Evolutionary conservation across 805 yeast genomes (phyloP).

Genomic region (Candida boidinii): DNA sequence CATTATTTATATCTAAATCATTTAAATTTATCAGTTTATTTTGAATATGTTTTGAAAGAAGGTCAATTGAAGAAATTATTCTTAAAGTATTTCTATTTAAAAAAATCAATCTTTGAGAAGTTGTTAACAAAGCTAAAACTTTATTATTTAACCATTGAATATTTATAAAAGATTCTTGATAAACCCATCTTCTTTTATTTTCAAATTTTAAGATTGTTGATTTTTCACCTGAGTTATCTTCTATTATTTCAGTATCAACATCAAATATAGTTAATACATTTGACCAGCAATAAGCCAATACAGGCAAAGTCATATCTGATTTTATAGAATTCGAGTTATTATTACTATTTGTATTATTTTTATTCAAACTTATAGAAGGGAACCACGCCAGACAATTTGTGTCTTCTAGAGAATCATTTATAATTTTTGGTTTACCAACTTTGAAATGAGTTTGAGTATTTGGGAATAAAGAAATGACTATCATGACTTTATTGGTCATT

Average conservation of each 20-base stretch:
- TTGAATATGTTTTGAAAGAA: conserved; percentile 30
- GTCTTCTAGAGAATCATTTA: conserved; percentile 20
- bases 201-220: conserved; percentile 24
- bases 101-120: conserved; percentile 35
- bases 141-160: conserved; percentile 48
- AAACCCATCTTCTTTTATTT: conserved; percentile 32
- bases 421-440: conserved; percentile 36
- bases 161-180: conserved; percentile 41
- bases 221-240: conserved; percentile 16
- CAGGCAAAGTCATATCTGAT: conserved; percentile 31
- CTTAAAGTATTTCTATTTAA: conserved; percentile 31
- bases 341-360: conserved; percentile 19
- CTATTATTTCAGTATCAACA: conserved; percentile 26
- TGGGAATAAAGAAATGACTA: conserved; percentile 48
- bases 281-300: conserved; percentile 65
- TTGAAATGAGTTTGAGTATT: conserved; percentile 44
- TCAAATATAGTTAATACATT: conserved; percentile 50
- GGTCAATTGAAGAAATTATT: conserved; percentile 26
- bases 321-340: too few relatives aligned
- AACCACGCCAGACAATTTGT: conserved; percentile 55
- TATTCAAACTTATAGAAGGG: conserved; percentile 34
- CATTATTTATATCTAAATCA: too few relatives aligned
- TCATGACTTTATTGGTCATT: conserved; percentile 40
- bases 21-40: too few relatives aligned
- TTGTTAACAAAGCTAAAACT: conserved; percentile 32